Evolutionary conservation across 345 rosid genomes (phyloP).

Genomic region (Aquilaria yunnanensis): DNA sequence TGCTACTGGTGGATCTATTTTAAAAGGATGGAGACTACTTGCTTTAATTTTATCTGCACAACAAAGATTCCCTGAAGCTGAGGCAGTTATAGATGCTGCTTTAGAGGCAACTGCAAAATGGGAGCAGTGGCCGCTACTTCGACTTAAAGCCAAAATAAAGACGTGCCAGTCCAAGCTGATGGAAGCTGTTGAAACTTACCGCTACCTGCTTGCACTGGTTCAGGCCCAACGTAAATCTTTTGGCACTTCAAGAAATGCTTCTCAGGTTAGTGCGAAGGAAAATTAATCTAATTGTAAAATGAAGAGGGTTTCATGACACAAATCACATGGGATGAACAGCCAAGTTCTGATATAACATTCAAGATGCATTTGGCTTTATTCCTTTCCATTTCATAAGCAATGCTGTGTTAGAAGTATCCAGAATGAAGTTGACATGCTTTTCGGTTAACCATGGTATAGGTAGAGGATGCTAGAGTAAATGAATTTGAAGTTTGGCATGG

Average conservation of each 20-base stretch:
- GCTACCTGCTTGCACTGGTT: too few relatives aligned
- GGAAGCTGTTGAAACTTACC: background rate
- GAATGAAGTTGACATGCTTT: too few relatives aligned
- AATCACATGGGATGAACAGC: too few relatives aligned
- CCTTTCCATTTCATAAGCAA: background rate
- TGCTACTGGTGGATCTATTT: constrained; percentile 67
- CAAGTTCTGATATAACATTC: too few relatives aligned
- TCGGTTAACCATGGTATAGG: constrained; percentile 20
- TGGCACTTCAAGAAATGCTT: too few relatives aligned
- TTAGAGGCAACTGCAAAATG: constrained; percentile 80
- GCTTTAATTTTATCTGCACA: constrained; percentile 79
- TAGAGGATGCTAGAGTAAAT: constrained; percentile 10
- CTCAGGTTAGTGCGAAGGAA: background rate
- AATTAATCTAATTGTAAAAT: too few relatives aligned
- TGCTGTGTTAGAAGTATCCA: too few relatives aligned
- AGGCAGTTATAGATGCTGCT: constrained; percentile 78
- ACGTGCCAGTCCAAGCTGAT: too few relatives aligned
- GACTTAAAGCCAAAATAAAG: too few relatives aligned
- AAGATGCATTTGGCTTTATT: constrained; percentile 1
- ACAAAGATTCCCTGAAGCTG: constrained; percentile 74
- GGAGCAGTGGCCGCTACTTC: constrained; percentile 41
- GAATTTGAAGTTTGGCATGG: constrained; percentile 60
- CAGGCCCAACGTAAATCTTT: too few relatives aligned
- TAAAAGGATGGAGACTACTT: constrained; percentile 85
- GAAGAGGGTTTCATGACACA: too few relatives aligned